phyloP scores from a whole-genome alignment of 2,329 filamentous ascomycete genomes.

The Penicillium sp. region DNA sequence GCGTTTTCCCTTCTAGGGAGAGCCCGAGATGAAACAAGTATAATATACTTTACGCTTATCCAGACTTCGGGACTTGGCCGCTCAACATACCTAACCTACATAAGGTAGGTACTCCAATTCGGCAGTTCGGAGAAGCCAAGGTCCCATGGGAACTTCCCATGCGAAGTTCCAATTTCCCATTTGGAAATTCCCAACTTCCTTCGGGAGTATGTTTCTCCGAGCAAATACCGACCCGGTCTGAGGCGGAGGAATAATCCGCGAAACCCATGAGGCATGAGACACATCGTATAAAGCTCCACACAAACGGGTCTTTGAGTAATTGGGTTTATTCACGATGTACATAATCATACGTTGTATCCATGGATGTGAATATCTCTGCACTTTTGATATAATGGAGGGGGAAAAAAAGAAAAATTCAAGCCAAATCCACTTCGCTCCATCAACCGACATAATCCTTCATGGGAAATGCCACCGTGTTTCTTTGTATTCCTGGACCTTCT shows the following conservation, averaged over 20 bases:
- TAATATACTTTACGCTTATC: background rate
- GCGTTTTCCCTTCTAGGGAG: slow-evolving; percentile 14
- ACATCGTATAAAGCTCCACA: no score
- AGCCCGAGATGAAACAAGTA: slow-evolving; percentile 3
- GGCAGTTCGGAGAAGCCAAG: slow-evolving; percentile 16
- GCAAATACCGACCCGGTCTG: slow-evolving; percentile 18
- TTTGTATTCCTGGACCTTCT: background rate
- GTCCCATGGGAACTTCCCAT: slow-evolving; percentile 14
- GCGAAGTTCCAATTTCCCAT: no score
- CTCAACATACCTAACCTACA: background rate
- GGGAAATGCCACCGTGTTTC: background rate
- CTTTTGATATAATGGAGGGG: no score
- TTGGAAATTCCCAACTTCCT: slow-evolving; percentile 26
- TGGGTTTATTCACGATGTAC: background rate
- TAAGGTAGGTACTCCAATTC: slow-evolving; percentile 17
- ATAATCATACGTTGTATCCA: no score
- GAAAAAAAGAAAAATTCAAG: no score
- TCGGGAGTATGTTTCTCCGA: slow-evolving; percentile 21
- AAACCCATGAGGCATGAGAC: background rate
- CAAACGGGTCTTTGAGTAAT: slow-evolving; percentile 2
- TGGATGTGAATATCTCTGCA: no score
- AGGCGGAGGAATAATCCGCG: slow-evolving; percentile 5
- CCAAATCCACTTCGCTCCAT: no score
- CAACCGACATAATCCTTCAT: no score
- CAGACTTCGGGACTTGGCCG: slow-evolving; percentile 8